A percentile compares a stretch with the other conserved stretches of the same genome.
Conservation (phyloP, 2,329 filamentous ascomycete genomes). For the Phaeosphaeria sp. region DNA sequence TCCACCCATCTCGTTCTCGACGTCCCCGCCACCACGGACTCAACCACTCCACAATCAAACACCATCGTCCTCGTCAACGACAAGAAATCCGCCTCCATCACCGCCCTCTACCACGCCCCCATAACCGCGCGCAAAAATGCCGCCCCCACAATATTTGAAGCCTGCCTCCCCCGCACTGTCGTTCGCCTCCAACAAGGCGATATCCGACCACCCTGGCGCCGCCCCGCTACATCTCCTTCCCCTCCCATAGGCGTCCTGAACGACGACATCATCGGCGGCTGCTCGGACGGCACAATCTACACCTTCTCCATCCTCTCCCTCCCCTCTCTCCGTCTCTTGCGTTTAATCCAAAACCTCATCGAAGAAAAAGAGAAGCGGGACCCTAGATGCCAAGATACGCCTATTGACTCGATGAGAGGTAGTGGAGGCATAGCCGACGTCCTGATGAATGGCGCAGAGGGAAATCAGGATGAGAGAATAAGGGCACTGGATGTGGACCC, state of each 20-base stretch:
- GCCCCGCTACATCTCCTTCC: conserved; percentile 17
- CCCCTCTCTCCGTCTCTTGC: conserved; percentile 71
- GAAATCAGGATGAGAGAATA: conserved; percentile 24
- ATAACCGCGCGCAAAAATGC: conserved; percentile 26
- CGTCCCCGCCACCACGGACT: not conserved
- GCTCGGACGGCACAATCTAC: conserved; percentile 60
- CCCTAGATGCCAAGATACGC: conserved; percentile 16
- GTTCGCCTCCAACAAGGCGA: conserved; percentile 60
- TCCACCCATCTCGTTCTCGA: conserved; percentile 35
- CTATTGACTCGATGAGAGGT: conserved; percentile 11
- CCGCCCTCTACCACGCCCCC: conserved; percentile 37
- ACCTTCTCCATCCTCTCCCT: conserved; percentile 69
- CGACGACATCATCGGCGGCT: conserved; percentile 58
- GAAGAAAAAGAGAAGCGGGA: conserved; percentile 26
- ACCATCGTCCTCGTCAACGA: conserved; percentile 43
- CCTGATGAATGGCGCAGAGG: conserved; percentile 32
- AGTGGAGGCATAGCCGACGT: conserved; percentile 28
- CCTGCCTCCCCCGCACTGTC: conserved; percentile 50
- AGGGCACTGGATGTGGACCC: conserved; percentile 36
- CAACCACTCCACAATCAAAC: not conserved
- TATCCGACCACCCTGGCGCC: conserved; percentile 48
- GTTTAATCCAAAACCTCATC: conserved; percentile 73
- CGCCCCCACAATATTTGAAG: conserved; percentile 50
- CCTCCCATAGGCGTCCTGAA: conserved; percentile 45
- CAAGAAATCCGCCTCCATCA: conserved; percentile 38